Conservation (phyloP, 176 grass and related monocot genomes). For the Miscanthus lutarioriparius region DNA sequence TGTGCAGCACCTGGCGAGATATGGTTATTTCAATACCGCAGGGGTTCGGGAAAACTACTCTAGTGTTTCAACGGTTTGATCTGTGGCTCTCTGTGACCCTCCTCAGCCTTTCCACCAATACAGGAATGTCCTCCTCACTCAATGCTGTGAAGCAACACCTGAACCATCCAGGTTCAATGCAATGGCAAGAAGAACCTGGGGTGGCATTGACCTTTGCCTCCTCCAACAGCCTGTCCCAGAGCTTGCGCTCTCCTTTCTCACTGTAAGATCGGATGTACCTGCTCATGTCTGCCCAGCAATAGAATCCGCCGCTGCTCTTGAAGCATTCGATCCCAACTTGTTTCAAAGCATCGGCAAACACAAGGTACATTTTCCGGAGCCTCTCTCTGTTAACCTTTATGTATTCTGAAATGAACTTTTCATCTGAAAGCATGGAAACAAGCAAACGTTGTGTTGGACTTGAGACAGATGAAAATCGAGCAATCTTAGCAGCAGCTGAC, state of each 20-base stretch:
- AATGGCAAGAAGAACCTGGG: constrained; percentile 93
- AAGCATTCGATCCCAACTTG: constrained; percentile 80
- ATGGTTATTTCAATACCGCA: constrained; percentile 24
- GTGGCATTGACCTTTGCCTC: constrained; percentile 82
- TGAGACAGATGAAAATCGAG: constrained; percentile 89
- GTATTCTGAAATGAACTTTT: constrained; percentile 73
- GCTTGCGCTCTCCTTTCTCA: constrained; percentile 81
- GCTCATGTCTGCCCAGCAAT: constrained; percentile 98
- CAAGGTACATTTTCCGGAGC: constrained; percentile 49
- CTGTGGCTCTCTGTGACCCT: constrained; percentile 53
- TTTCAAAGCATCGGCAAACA: constrained; percentile 64
- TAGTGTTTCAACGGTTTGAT: constrained; percentile 6
- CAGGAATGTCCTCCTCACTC: constrained; percentile 72
- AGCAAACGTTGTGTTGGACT: constrained; percentile 63
- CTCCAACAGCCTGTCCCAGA: constrained; percentile 82
- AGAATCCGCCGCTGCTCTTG: constrained; percentile 87
- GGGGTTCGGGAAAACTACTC: not conserved
- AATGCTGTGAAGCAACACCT: constrained; percentile 83
- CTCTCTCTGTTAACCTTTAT: constrained; percentile 59
- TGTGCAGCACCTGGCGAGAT: not conserved
- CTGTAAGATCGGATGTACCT: constrained; percentile 78
- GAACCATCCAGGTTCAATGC: constrained; percentile 97
- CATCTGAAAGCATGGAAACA: constrained; percentile 84
- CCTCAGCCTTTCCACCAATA: constrained; percentile 77
- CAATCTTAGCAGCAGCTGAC: constrained; percentile 70